phyloP scores from a whole-genome alignment of 2,329 filamentous ascomycete species.

The Penicillium vulpinum region DNA sequence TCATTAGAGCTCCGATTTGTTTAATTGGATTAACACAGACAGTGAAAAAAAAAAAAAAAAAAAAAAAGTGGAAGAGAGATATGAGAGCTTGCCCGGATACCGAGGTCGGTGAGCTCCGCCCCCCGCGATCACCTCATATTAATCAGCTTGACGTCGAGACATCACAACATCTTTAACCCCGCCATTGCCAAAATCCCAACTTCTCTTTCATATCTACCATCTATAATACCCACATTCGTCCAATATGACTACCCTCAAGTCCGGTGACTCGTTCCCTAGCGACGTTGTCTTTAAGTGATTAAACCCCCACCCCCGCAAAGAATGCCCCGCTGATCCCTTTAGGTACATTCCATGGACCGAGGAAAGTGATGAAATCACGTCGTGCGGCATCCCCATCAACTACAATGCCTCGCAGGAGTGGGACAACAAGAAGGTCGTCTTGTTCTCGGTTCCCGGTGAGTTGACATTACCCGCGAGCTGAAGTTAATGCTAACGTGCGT shows the following conservation, averaged over 20 bases:
- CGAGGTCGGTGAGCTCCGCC: conserved; percentile 2
- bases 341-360: conserved; percentile 76
- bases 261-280: conserved; percentile 78
- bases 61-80: neutral
- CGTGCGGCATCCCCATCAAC: conserved; percentile 74
- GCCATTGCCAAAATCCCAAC: neutral
- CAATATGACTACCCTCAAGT: conserved; percentile 66
- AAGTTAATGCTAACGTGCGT: neutral
- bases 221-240: neutral
- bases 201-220: neutral
- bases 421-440: conserved; percentile 69
- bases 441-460: conserved; percentile 68
- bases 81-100: neutral
- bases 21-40: neutral
- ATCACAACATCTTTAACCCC: neutral
- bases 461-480: neutral
- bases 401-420: conserved; percentile 80
- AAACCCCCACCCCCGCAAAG: neutral
- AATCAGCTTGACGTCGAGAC: conserved; percentile 4
- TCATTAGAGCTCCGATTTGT: neutral
- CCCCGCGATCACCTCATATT: conserved; percentile 10
- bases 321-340: neutral
- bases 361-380: conserved; percentile 67
- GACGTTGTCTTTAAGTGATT: conserved; percentile 72
- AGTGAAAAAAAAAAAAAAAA: neutral